phyloP scores from a whole-genome alignment of 192 early-diverging fungal species.

The Entomortierella lignicola region DNA sequence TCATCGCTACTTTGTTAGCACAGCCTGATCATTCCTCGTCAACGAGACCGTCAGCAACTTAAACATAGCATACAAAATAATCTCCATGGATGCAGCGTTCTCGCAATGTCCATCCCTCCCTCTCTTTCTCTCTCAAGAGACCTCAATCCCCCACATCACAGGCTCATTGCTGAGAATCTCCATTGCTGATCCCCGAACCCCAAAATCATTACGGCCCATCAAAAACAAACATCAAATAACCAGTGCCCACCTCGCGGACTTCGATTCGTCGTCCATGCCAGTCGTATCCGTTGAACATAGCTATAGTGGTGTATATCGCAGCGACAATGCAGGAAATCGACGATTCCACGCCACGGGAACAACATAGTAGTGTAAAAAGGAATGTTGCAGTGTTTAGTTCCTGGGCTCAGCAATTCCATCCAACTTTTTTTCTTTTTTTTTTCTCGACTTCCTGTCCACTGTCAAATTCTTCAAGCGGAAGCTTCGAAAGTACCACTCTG shows the following conservation, averaged over 20 bases:
- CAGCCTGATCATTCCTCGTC: no score
- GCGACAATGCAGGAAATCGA: background rate
- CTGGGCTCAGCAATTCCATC: background rate
- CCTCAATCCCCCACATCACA: background rate
- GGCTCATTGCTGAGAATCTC: background rate
- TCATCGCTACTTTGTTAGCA: no score
- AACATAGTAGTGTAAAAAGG: background rate
- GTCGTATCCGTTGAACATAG: conserved; percentile 83
- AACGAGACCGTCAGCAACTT: background rate
- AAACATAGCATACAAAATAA: background rate
- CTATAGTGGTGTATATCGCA: conserved; percentile 54
- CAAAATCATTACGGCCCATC: background rate
- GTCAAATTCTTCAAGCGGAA: background rate
- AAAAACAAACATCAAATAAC: conserved; percentile 9
- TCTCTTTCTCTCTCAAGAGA: background rate
- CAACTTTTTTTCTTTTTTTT: background rate
- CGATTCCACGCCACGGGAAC: background rate
- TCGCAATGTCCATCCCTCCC: background rate
- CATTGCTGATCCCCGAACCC: background rate
- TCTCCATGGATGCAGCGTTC: background rate
- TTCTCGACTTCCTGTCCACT: background rate
- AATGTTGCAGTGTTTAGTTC: background rate
- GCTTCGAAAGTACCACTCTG: background rate
- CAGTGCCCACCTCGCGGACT: conserved; percentile 78
- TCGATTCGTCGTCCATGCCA: conserved; percentile 80